Evolutionary conservation across 2,329 filamentous ascomycete genomes (phyloP), one percentile per base, ranked within the genome.

Genomic region (Sporothrix pallida): DNA sequence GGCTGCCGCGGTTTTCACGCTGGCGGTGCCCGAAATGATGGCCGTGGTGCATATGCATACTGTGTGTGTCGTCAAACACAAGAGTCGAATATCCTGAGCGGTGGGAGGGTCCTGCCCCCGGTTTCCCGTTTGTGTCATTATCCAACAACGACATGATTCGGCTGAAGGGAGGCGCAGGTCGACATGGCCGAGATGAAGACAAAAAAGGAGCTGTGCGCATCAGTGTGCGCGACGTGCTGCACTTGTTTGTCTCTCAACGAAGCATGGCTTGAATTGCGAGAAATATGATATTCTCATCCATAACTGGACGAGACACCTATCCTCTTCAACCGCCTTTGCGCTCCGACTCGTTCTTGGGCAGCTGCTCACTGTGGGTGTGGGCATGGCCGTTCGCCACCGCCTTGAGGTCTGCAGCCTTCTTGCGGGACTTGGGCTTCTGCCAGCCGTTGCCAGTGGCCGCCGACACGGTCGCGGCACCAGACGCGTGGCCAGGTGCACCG

Each of bases 391-490:
- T 86, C 8, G 79, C 79, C 67, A 81, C 79, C 78, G 83, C 83
- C 78, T 88, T 90, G 73, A 81, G 78, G 15, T 87, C 85, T n/a
- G 77, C 77, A 1, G 81, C 83, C 80, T 87, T 88, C 79, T 87
- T 88, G 75, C 84, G 85, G 8, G 83, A 78, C 76, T 89, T 89
- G 17, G 87, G 85, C 78, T 90, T 90, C 75, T 91, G 89, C 89
- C 89, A 91, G 1, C 81, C 84, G 46, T 82, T 79, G 8, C 70
- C 71, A 26, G 77, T 79, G 13, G 46, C 8, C 0, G 54, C 63
- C 8, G 62, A 10, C 46, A 31, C 63, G 4, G 63, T 20, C 37
- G 60, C 60, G n/a, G 62, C 62, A 3, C 31, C 31, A 37, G 31
- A 37, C 48, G n/a, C 48, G n/a, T 37, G 31, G 2, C 15, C 48